phyloP scores from a whole-genome alignment of 257 asterid species.

The Datura wrightii region DNA sequence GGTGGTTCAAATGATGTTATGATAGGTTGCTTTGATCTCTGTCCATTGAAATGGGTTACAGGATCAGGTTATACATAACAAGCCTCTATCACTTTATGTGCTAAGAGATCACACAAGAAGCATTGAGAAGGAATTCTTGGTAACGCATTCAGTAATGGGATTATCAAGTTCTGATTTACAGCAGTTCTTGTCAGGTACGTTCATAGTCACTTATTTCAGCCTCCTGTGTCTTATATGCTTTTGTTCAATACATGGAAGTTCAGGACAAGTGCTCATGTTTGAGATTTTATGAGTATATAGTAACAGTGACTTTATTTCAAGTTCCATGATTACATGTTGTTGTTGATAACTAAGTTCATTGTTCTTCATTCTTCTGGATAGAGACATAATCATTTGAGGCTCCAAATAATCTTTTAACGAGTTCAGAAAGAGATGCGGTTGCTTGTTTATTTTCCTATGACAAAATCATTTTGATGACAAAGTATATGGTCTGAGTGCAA shows the following conservation, averaged over 20 bases:
- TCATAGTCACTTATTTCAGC: neutral
- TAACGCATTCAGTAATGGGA: slow-evolving; percentile 23
- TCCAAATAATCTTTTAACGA: neutral
- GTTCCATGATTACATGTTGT: neutral
- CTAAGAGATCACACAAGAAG: slow-evolving; percentile 37
- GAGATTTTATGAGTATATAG: neutral
- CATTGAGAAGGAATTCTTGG: slow-evolving; percentile 38
- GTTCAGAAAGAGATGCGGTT: neutral
- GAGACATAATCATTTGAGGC: slow-evolving; percentile 9
- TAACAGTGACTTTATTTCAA: neutral
- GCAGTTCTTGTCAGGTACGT: slow-evolving; percentile 23
- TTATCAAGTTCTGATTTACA: slow-evolving; percentile 36
- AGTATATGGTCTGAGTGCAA: no score
- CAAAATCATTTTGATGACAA: neutral
- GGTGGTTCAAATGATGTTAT: neutral
- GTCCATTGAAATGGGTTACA: slow-evolving; percentile 32
- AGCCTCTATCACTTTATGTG: slow-evolving; percentile 37
- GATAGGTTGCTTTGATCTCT: neutral
- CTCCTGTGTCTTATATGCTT: neutral
- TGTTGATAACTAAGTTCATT: neutral
- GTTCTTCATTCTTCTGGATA: neutral
- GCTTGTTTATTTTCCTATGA: neutral
- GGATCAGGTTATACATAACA: slow-evolving; percentile 47
- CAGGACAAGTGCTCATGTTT: neutral
- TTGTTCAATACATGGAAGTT: neutral